Base-by-base conservation (phyloP, 169 alveolate species). In the Babesia sp. region DNA sequence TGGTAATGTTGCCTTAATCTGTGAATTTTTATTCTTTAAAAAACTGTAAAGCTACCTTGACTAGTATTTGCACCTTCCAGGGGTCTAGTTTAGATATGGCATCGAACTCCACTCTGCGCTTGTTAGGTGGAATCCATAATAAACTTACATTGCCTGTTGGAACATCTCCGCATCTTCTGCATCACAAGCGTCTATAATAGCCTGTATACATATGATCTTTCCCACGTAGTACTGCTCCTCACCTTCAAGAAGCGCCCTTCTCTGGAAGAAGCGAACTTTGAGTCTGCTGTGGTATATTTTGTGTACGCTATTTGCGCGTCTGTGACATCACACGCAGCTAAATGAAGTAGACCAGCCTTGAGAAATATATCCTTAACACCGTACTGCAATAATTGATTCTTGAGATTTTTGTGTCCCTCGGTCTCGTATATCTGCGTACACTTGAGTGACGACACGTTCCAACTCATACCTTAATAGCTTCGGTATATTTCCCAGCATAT, bases 331-430 rank as follows among this genome's bases (percentile, higher is more conserved):
- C 74, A 48, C 16, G 61, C 66, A 20, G 59, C 64, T 11, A 81
- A 29, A 18, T 66, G 67, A 4, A 81, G 70, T 14, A 87, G 59
- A 37, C 85, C 90, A 1, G 93, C 90, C 58, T 87, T 87, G 37
- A 87, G 74, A 46, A 87, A 69, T 50, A 80, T 69, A 53, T 84
- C 92, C 44, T 83, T 87, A 7, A 69, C 91, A 20, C 91, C 91
- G 48, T 85, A 87, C 80, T 85, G 85, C 22, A 87, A 59, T 31
- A 87, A 64, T n/a, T 81, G 76, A 42, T 87, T 87, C 12, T 67
- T 54, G 26, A 82, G 70, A 37, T 80, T 85, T 46, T 87, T 87
- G 44, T 70, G 44, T 18, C 84, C 93, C 48, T 87, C 93, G 18
- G 66, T 41, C 39, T 87, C 93, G 58, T 81, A 87, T 20, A 87